Percentiles rank a stretch among this genome's conserved stretches.
These are phyloP conservation scores for Mollisiaceae sp. DNA, from an alignment of 2,329 filamentous ascomycete species.

Conservation along the genomic window DNA sequence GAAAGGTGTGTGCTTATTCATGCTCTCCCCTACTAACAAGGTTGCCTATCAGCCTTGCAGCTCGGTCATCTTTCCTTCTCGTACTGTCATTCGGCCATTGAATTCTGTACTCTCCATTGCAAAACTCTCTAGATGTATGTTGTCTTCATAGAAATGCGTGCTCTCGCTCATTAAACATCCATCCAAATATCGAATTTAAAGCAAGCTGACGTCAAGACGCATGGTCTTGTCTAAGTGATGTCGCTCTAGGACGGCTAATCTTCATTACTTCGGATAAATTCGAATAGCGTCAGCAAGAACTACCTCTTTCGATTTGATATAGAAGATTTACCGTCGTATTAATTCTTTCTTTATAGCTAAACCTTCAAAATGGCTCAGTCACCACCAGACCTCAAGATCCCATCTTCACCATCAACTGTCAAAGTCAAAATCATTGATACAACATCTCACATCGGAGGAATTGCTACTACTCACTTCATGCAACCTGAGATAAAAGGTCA, in stretches of 20 bases:
- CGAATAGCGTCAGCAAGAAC: too few species aligned
- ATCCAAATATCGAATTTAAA: not conserved
- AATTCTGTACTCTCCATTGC: not conserved
- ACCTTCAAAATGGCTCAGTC: conserved; percentile 25
- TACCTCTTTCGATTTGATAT: too few species aligned
- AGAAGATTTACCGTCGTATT: not conserved
- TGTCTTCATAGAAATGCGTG: too few species aligned
- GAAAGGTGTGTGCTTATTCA: not conserved
- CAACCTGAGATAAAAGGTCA: conserved; percentile 44
- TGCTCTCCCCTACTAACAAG: not conserved
- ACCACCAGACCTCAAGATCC: conserved; percentile 39
- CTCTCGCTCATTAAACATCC: too few species aligned
- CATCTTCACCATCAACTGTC: conserved; percentile 40
- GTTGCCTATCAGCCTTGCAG: conserved; percentile 7
- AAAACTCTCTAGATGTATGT: not conserved
- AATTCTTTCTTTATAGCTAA: not conserved
- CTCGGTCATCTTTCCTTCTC: not conserved
- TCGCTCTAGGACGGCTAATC: not conserved
- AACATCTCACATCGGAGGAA: conserved; percentile 35
- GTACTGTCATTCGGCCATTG: not conserved
- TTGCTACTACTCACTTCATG: conserved; percentile 35
- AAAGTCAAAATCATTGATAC: conserved; percentile 44
- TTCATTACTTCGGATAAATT: not conserved
- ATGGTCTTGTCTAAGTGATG: not conserved
- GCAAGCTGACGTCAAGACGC: not conserved